These are phyloP conservation scores for Aegilops sharonensis DNA, from an alignment of 176 grass and related monocot genomes.

Conservation along the genomic window DNA sequence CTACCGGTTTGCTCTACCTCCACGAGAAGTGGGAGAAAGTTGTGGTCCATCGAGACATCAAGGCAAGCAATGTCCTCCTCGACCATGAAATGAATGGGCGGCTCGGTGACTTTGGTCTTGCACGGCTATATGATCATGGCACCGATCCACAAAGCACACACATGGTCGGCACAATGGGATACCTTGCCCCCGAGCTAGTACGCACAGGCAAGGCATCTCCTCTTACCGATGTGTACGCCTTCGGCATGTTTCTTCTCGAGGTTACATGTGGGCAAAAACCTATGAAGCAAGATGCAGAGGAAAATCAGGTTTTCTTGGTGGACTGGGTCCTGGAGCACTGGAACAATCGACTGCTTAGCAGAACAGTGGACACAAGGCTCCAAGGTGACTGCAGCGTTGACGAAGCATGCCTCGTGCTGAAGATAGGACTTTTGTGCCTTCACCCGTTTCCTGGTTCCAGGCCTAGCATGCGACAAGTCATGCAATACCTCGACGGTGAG, in stretches of 20 bases:
- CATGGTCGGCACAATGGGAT: neutral
- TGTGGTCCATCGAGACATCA: constrained; percentile 24
- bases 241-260: constrained; percentile 3
- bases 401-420: neutral
- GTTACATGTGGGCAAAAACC: neutral
- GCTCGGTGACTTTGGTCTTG: neutral
- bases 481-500: neutral
- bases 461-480: neutral
- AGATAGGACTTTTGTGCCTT: neutral
- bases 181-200: constrained; percentile 26
- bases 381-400: neutral
- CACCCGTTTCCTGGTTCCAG: neutral
- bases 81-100: neutral
- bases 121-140: neutral
- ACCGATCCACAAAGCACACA: too few species aligned
- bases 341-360: neutral
- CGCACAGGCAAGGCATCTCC: neutral
- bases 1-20: constrained; percentile 28
- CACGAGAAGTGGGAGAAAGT: constrained; percentile 35
- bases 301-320: neutral
- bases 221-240: neutral
- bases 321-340: neutral
- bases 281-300: neutral
- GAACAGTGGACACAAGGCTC: neutral
- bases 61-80: neutral